Evolutionary conservation across 1,284 basidiomycete species (phyloP).

Genomic region (Leccinum griseonigrum): DNA sequence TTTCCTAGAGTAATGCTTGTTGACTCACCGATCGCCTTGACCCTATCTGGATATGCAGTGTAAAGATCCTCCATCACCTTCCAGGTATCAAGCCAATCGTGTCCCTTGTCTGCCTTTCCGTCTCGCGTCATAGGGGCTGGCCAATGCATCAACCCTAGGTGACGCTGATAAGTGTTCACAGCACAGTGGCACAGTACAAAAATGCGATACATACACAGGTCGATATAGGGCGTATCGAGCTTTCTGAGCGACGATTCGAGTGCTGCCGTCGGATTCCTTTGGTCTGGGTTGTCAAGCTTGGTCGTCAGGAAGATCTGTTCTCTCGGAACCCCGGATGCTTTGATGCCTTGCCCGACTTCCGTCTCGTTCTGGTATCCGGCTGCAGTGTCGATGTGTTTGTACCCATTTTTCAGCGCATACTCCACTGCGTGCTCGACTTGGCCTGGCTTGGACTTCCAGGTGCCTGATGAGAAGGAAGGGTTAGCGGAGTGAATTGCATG

Average conservation of each 20-base stretch:
- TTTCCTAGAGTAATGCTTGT: not conserved
- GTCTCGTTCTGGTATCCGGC: slow-evolving; percentile 55
- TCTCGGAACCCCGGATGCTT: slow-evolving; percentile 65
- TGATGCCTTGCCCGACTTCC: slow-evolving; percentile 80
- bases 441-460: slow-evolving; percentile 74
- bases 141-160: slow-evolving; percentile 78
- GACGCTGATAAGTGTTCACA: not conserved
- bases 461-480: slow-evolving; percentile 43
- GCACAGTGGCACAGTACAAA: no score
- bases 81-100: slow-evolving; percentile 79
- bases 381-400: slow-evolving; percentile 71
- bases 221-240: slow-evolving; percentile 74
- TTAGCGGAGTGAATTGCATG: not conserved
- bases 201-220: slow-evolving; percentile 58
- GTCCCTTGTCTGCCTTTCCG: slow-evolving; percentile 47
- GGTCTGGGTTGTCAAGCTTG: slow-evolving; percentile 75
- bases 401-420: slow-evolving; percentile 70
- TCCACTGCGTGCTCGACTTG: slow-evolving; percentile 67
- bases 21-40: slow-evolving; percentile 64
- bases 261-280: slow-evolving; percentile 60
- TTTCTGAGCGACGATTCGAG: slow-evolving; percentile 68
- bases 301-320: slow-evolving; percentile 73
- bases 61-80: slow-evolving; percentile 70
- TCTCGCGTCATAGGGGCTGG: slow-evolving; percentile 58
- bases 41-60: slow-evolving; percentile 61